Conservation (phyloP, 1,284 basidiomycete genomes). For the Waitea zeae region DNA sequence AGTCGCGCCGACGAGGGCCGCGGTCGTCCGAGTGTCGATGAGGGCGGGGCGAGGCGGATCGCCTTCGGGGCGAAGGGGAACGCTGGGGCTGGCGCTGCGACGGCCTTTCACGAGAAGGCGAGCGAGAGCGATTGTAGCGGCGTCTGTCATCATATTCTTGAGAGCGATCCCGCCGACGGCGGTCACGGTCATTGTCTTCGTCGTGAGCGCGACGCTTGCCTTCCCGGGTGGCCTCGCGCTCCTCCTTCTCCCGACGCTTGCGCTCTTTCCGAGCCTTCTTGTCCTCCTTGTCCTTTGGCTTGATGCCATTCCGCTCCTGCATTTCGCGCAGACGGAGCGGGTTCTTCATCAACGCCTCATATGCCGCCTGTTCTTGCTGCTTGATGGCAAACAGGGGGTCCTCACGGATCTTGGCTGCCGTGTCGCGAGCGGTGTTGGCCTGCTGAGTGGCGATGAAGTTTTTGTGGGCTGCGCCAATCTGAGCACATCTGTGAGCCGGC, state of each 20-base stretch:
- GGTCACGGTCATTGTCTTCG: too few species aligned
- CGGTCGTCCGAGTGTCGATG: too few species aligned
- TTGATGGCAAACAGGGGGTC: conserved; percentile 95
- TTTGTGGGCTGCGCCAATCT: conserved; percentile 76
- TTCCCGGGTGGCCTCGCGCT: conserved; percentile 17
- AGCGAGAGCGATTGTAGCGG: conserved; percentile 14
- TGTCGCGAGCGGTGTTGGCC: conserved; percentile 81
- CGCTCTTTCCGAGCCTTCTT: conserved; percentile 45
- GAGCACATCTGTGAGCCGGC: too few species aligned
- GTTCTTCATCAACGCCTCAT: conserved; percentile 80
- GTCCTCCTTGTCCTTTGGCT: conserved; percentile 63
- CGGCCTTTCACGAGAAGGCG: conserved; percentile 21
- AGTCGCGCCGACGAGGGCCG: too few species aligned
- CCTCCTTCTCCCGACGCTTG: conserved; percentile 21
- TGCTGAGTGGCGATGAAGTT: conserved; percentile 88
- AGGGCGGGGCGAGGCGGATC: conserved; percentile 9
- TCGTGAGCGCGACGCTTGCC: conserved; percentile 19
- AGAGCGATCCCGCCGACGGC: conserved; percentile 18
- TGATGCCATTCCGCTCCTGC: conserved; percentile 60
- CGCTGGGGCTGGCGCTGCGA: conserved; percentile 12
- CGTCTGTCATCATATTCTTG: conserved; percentile 12
- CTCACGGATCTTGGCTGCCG: conserved; percentile 87
- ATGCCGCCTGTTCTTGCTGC: conserved; percentile 90
- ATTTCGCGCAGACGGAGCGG: conserved; percentile 77
- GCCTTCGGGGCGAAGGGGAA: conserved; percentile 6